Base-by-base conservation (phyloP, 1,139 yeast species). In the Kodamaea arcana region DNA sequence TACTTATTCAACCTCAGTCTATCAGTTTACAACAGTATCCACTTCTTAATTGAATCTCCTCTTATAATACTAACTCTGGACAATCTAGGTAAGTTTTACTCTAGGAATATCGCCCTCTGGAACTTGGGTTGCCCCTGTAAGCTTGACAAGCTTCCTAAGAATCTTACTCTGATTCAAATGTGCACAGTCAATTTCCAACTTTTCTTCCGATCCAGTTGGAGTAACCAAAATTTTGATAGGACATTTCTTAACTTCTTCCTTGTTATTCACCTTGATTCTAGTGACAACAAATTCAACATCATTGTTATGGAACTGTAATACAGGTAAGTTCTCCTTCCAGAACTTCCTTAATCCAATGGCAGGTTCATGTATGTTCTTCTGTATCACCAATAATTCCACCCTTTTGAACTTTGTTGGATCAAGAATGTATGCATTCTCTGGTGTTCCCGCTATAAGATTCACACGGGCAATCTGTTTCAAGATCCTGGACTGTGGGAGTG, bases 251-350 rank as follows among this genome's bases (percentile, higher is more conserved):
- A 69, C 70, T 24, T 68, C 62, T 32, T 51, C 53, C 38, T 60
- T 63, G 32, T 59, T 61, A 18, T 56, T 58, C 36, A 77, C 70
- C 23, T 62, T 60, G 29, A 82, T 67, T 45, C 85, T 68, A 18
- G 71, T 63, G 30, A 87, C 83, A 20, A 75, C 69, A 40, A 86
- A 78, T 24, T 77, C 72, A 23, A 84, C 54, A 28, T 67, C 64
- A 21, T 92, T 92, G 58, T 88, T 88, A 62, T 86, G 90, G 59
- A 84, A 88, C 54, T 80, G 83, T 40, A 88, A 67, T 11, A 87
- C 78, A 15, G 94, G 95, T 39, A 87, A 65, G 57, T 78, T 74
- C 33, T 69, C 63, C 50, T 75, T 77, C 94, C 94, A 84, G 60
- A 88, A 85, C 36, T 60, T 56, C 46, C 58, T 62, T 40, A 69